Percentiles rank a stretch among this genome's conserved stretches.
Conservation (phyloP, 768 basidiomycete genomes). For the Boletellus emodensis region DNA sequence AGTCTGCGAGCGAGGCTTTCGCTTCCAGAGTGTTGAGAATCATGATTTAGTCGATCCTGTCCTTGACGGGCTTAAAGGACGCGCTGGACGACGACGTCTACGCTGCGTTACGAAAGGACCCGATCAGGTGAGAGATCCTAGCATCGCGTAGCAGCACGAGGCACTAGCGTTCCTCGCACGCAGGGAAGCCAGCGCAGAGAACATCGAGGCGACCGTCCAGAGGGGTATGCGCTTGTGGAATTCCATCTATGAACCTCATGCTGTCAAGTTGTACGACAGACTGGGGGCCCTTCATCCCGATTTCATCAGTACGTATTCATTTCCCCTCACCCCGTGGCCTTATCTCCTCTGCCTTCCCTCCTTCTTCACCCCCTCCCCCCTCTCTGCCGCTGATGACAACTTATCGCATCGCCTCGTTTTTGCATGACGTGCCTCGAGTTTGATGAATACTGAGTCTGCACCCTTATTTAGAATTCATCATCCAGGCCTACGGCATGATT, state of each 20-base stretch:
- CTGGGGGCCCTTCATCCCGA: conserved; percentile 87
- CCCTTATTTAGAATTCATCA: conserved; percentile 66
- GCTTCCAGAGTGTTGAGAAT: conserved; percentile 5
- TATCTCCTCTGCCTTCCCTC: conserved; percentile 20
- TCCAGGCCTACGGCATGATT: conserved; percentile 79
- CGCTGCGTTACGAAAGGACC: conserved; percentile 57
- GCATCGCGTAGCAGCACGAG: conserved; percentile 18
- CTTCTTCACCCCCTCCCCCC: too few relatives aligned
- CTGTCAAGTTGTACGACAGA: conserved; percentile 84
- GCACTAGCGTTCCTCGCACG: conserved; percentile 19
- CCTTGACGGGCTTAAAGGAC: conserved; percentile 70
- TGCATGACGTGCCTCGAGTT: conserved; percentile 31
- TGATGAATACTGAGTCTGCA: conserved; percentile 26
- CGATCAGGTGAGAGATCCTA: conserved; percentile 53
- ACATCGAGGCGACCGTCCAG: conserved; percentile 63
- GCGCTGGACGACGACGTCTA: conserved; percentile 82
- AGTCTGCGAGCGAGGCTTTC: conserved; percentile 25
- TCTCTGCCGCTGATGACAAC: conserved; percentile 21
- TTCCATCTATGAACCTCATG: conserved; percentile 85
- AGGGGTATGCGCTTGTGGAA: conserved; percentile 77
- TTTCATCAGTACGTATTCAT: conserved; percentile 74
- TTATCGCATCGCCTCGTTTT: conserved; percentile 28
- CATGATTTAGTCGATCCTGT: conserved; percentile 66
- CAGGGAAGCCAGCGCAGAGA: conserved; percentile 59
- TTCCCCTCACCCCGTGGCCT: conserved; percentile 32